These are phyloP conservation scores for Tuber brumale DNA, from an alignment of 495 filamentous ascomycete species.

Conservation along the genomic window DNA sequence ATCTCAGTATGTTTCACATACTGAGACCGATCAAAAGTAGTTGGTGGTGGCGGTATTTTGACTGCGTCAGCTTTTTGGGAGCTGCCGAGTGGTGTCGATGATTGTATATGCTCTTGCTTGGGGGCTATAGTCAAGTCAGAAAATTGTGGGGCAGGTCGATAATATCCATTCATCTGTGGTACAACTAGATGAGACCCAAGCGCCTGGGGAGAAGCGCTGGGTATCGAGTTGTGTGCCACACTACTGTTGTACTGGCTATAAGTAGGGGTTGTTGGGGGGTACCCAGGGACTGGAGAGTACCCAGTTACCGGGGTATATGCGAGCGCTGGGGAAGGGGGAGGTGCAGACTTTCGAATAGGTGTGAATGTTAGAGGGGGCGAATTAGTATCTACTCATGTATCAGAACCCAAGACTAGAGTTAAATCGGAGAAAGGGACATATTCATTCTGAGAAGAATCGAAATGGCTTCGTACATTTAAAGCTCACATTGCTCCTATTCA, in stretches of 20 bases:
- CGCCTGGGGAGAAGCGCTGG: conserved; percentile 8
- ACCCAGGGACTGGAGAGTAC: conserved; percentile 15
- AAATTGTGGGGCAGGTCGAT: conserved; percentile 12
- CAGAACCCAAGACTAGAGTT: neutral
- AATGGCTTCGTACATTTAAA: conserved; percentile 36
- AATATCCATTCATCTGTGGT: conserved; percentile 24
- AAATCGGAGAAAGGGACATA: conserved; percentile 7
- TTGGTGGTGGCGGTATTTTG: conserved; percentile 43
- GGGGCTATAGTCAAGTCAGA: conserved; percentile 9
- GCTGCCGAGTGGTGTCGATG: conserved; percentile 53
- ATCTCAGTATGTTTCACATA: conserved; percentile 43
- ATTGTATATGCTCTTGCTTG: conserved; percentile 9
- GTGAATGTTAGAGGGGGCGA: conserved; percentile 14
- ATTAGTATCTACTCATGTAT: conserved; percentile 18
- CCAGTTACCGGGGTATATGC: conserved; percentile 1
- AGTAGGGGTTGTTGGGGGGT: conserved; percentile 16
- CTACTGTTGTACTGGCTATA: conserved; percentile 21
- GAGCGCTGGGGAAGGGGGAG: conserved; percentile 5
- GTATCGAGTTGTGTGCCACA: conserved; percentile 13
- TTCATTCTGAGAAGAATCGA: conserved; percentile 18
- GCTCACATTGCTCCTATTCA: conserved; percentile 35
- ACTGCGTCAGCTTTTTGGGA: conserved; percentile 62
- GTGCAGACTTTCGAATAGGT: conserved; percentile 9
- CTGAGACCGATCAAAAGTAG: conserved; percentile 40
- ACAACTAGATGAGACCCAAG: conserved; percentile 1